Conservation (phyloP, 202 grass and related monocot genomes). For the Panicum virgatum region DNA sequence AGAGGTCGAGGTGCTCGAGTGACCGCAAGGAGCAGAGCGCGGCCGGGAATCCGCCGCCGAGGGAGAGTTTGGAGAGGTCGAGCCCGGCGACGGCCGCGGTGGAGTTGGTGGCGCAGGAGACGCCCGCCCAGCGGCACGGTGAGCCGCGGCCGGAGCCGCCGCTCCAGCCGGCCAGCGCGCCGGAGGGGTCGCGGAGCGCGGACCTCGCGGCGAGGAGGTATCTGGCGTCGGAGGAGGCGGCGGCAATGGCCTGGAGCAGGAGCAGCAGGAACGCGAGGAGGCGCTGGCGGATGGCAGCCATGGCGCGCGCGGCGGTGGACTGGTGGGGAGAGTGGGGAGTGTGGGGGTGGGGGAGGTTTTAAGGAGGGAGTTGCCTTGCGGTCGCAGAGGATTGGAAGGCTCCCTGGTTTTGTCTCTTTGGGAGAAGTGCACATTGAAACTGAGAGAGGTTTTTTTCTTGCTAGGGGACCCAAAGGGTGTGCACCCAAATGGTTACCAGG, state of each 20-base stretch:
- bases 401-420: conserved; percentile 34
- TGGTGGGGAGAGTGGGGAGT: conserved; percentile 26
- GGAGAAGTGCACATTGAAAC: conserved; percentile 6
- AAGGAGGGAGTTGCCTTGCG: conserved; percentile 20
- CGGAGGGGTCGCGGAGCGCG: conserved; percentile 43
- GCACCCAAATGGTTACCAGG: neutral
- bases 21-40: conserved; percentile 50
- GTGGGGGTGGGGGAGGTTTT: conserved; percentile 28
- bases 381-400: conserved; percentile 44
- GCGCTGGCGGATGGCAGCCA: conserved; percentile 20
- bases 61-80: conserved; percentile 32
- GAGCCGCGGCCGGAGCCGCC: neutral
- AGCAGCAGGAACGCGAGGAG: conserved; percentile 33
- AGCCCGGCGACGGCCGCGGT: conserved; percentile 28
- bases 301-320: conserved; percentile 10
- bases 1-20: conserved; percentile 64
- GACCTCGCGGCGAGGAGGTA: conserved; percentile 50
- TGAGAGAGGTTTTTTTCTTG: neutral
- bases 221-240: conserved; percentile 23
- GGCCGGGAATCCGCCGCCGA: conserved; percentile 52
- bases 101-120: conserved; percentile 45
- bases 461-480: neutral
- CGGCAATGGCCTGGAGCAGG: conserved; percentile 8
- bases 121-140: conserved; percentile 63
- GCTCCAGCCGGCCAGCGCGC: conserved; percentile 48